Conservation (phyloP, 139 green algal species). For the Tetraselmis striata region DNA sequence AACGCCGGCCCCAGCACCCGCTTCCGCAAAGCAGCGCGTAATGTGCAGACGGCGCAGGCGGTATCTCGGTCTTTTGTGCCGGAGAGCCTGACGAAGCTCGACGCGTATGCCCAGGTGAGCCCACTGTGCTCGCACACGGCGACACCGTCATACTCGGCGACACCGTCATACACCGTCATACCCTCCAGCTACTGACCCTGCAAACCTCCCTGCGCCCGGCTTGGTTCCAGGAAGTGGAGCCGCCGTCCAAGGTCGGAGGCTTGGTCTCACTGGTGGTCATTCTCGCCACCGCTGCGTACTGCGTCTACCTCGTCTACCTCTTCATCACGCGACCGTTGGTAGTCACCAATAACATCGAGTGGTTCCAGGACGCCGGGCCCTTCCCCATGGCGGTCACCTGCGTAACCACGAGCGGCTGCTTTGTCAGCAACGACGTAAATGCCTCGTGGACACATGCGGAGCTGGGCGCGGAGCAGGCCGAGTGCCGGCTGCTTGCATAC, state of each 20-base stretch:
- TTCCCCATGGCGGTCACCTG: background rate
- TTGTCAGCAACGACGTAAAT: background rate
- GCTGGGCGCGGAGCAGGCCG: background rate
- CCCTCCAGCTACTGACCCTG: too few species aligned
- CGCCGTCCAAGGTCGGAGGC: background rate
- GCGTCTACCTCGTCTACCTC: background rate
- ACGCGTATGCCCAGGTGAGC: background rate
- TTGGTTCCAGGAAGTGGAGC: background rate
- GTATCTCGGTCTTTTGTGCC: background rate
- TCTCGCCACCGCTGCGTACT: background rate
- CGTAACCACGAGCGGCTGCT: background rate
- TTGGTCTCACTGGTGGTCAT: background rate
- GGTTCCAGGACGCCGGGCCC: background rate
- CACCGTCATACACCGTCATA: too few species aligned
- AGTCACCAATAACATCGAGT: background rate
- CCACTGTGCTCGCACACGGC: background rate
- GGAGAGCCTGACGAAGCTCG: background rate
- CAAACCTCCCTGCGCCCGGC: too few species aligned
- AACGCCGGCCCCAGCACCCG: background rate
- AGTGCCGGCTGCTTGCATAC: background rate
- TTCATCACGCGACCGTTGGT: background rate
- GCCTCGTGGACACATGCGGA: background rate
- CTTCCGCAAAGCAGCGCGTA: background rate
- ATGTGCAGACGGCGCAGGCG: background rate
- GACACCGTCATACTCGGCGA: background rate